phyloP scores from a whole-genome alignment of 2,329 filamentous ascomycete species.

The Colletotrichum sp. region DNA sequence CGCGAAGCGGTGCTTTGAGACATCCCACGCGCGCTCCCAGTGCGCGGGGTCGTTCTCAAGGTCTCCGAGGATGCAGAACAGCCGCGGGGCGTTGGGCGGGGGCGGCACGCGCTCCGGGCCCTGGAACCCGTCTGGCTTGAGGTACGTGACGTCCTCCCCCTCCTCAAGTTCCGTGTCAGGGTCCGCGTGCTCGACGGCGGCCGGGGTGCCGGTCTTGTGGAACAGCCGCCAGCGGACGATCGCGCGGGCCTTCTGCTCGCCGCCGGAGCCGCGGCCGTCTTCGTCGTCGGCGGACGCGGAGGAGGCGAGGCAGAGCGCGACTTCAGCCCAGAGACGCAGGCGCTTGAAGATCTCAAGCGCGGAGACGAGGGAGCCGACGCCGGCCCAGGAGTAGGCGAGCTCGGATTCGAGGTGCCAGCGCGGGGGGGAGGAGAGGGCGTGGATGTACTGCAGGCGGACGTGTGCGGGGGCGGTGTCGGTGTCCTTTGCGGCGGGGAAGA shows the following conservation, averaged over 20 bases:
- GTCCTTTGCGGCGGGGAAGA: conserved; percentile 78
- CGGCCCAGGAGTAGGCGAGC: conserved; percentile 90
- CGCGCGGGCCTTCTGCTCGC: conserved; percentile 80
- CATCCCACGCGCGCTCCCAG: conserved; percentile 87
- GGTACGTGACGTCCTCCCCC: conserved; percentile 54
- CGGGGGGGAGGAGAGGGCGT: conserved; percentile 82
- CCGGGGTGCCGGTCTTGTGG: conserved; percentile 56
- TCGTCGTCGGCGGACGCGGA: conserved; percentile 61
- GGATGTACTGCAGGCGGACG: conserved; percentile 82
- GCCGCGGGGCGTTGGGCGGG: conserved; percentile 81
- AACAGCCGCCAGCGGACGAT: conserved; percentile 83
- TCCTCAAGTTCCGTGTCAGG: conserved; percentile 48
- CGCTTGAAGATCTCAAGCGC: conserved; percentile 96
- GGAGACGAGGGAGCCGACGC: conserved; percentile 83
- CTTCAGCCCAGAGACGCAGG: conserved; percentile 92
- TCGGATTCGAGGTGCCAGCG: conserved; percentile 96
- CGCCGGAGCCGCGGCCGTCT: conserved; percentile 57
- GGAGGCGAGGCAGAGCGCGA: conserved; percentile 83
- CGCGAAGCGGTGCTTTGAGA: conserved; percentile 81
- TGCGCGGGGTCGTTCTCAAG: conserved; percentile 76
- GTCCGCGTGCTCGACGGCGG: conserved; percentile 29
- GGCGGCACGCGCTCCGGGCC: conserved; percentile 74
- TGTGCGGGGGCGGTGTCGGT: conserved; percentile 79
- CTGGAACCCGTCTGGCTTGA: conserved; percentile 56
- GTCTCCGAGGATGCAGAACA: conserved; percentile 94